These are phyloP conservation scores for Ambrosiella xylebori DNA, from an alignment of 2,329 filamentous ascomycete species.

Conservation along the genomic window DNA sequence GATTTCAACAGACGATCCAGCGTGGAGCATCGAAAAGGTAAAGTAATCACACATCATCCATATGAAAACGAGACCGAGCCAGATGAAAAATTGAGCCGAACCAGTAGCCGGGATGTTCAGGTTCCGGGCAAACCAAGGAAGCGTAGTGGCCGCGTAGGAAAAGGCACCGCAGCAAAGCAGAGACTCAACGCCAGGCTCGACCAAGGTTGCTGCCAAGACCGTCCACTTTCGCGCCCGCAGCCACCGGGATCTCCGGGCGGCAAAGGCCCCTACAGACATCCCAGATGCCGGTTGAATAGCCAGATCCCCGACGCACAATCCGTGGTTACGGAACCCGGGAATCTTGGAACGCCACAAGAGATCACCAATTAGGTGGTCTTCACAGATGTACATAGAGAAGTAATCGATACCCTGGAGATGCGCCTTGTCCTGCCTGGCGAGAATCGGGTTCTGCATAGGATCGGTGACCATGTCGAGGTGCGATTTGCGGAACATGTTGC, in stretches of 20 bases:
- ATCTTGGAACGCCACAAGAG: slow-evolving; percentile 61
- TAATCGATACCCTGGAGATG: slow-evolving; percentile 58
- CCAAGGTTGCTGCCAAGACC: slow-evolving; percentile 70
- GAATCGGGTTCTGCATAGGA: slow-evolving; percentile 27
- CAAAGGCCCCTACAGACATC: slow-evolving; percentile 62
- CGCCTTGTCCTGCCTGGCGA: slow-evolving; percentile 19
- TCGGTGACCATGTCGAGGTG: slow-evolving; percentile 63
- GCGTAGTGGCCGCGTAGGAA: slow-evolving; percentile 58
- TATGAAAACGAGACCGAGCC: slow-evolving; percentile 42
- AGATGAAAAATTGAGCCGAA: slow-evolving; percentile 45
- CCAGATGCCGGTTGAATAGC: slow-evolving; percentile 77
- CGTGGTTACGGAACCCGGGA: slow-evolving; percentile 58
- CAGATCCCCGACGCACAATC: slow-evolving; percentile 66
- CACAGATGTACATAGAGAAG: slow-evolving; percentile 93
- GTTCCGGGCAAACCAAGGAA: slow-evolving; percentile 42
- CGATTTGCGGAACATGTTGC: slow-evolving; percentile 91
- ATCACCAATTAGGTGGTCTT: slow-evolving; percentile 91
- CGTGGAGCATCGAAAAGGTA: slow-evolving; percentile 59
- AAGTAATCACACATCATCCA: slow-evolving; percentile 68
- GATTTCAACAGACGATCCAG: slow-evolving; percentile 49
- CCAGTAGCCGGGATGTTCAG: slow-evolving; percentile 47
- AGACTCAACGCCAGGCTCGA: slow-evolving; percentile 83
- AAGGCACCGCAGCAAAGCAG: slow-evolving; percentile 70
- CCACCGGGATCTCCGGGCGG: slow-evolving; percentile 73
- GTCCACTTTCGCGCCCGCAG: slow-evolving; percentile 88